phyloP scores from a whole-genome alignment of 1,139 yeast genomes.

The Candida pseudocylindracea region DNA sequence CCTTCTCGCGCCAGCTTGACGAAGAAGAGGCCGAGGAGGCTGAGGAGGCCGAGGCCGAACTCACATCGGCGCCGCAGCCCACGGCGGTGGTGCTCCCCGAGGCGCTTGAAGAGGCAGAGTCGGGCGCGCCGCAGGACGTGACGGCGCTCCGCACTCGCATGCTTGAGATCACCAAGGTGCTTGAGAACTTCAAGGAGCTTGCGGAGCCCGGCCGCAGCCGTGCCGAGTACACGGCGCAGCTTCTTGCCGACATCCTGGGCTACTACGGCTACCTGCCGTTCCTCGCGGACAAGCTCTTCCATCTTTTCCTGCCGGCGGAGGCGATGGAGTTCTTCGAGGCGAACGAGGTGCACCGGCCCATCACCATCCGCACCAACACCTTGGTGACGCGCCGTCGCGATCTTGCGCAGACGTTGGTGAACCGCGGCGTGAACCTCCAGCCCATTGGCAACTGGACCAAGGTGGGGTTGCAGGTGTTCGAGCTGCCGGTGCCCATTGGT shows the following conservation, averaged over 20 bases:
- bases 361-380: conserved; percentile 92
- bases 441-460: conserved; percentile 98
- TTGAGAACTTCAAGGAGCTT: conserved; percentile 70
- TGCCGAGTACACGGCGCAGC: conserved; percentile 55
- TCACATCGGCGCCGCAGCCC: conserved; percentile 46
- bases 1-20: conserved; percentile 44
- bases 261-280: conserved; percentile 95
- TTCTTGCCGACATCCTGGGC: conserved; percentile 67
- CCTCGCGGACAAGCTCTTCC: conserved; percentile 81
- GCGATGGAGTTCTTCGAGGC: conserved; percentile 98
- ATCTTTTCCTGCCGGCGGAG: conserved; percentile 81
- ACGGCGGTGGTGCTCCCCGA: conserved; percentile 48
- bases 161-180: conserved; percentile 87
- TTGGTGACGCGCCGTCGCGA: conserved; percentile 88
- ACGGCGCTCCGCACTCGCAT: conserved; percentile 79
- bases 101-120: conserved; percentile 28
- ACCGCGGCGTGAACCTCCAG: conserved; percentile 91
- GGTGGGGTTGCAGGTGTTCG: conserved; percentile 91
- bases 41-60: conserved; percentile 58
- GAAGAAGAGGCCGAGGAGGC: conserved; percentile 55
- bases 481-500: conserved; percentile 96
- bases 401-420: conserved; percentile 82
- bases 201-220: conserved; percentile 80
- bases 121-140: conserved; percentile 43
- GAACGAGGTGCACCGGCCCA: conserved; percentile 89